Evolutionary conservation across 495 filamentous ascomycete species (phyloP).

Genomic region (Xanthoparmelia taractica): DNA sequence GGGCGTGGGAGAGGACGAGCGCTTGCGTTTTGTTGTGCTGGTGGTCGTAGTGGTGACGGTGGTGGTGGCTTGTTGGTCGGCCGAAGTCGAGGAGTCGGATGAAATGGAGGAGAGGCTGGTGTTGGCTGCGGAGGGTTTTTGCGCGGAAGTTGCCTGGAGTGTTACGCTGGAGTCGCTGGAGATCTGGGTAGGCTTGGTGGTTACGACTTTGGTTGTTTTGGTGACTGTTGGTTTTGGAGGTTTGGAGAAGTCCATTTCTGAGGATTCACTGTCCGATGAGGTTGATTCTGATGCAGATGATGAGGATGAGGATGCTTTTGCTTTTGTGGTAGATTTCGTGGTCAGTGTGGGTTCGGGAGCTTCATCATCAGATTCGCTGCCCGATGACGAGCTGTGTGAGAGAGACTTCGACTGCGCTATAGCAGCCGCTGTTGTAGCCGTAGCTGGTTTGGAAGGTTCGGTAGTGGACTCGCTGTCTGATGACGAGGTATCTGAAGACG

Average conservation of each 20-base stretch:
- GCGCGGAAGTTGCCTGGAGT: slow-evolving; percentile 20
- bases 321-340: slow-evolving; percentile 15
- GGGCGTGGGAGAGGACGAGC: slow-evolving; percentile 37
- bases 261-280: slow-evolving; percentile 27
- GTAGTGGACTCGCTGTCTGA: slow-evolving; percentile 17
- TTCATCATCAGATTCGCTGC: neutral
- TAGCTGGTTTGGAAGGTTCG: slow-evolving; percentile 1
- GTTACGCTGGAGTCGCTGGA: slow-evolving; percentile 31
- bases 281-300: slow-evolving; percentile 26
- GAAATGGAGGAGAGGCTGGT: slow-evolving; percentile 36
- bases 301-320: slow-evolving; percentile 30
- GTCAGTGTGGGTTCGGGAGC: neutral
- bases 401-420: neutral
- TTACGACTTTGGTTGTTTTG: slow-evolving; percentile 4
- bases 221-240: slow-evolving; percentile 9
- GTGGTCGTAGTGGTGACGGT: slow-evolving; percentile 26
- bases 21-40: slow-evolving; percentile 38
- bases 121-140: slow-evolving; percentile 31
- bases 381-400: neutral
- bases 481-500: slow-evolving; percentile 12
- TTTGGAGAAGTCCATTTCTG: slow-evolving; percentile 18
- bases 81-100: slow-evolving; percentile 28
- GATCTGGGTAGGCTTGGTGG: slow-evolving; percentile 16
- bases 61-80: slow-evolving; percentile 20
- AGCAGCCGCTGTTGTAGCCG: slow-evolving; percentile 2